phyloP scores from a whole-genome alignment of 306 rosid genomes.

The Inga leiocalycina region DNA sequence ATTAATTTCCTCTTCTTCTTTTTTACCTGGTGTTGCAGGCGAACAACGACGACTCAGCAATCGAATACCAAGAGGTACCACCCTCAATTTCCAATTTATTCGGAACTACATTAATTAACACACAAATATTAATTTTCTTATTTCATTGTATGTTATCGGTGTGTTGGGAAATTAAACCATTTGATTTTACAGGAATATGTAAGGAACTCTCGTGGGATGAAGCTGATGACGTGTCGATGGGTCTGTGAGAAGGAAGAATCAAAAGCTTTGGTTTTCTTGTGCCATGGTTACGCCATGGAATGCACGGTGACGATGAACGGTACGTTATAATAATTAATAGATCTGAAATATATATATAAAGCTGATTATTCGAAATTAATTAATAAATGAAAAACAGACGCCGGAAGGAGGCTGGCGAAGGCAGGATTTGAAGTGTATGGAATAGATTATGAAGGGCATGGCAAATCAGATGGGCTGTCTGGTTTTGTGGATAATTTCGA shows the following conservation, averaged over 20 bases:
- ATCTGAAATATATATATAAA: no score
- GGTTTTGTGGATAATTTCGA: constrained; percentile 65
- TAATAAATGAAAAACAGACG: constrained; percentile 43
- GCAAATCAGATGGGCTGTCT: constrained; percentile 74
- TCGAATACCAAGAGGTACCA: constrained; percentile 66
- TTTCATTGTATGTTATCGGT: no score
- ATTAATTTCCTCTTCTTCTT: no score
- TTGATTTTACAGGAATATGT: constrained; percentile 47
- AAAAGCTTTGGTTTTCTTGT: constrained; percentile 69
- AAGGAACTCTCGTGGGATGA: constrained; percentile 57
- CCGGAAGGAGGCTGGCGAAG: constrained; percentile 65
- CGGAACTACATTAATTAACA: neutral
- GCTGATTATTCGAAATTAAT: no score
- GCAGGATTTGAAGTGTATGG: constrained; percentile 81
- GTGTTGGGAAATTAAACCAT: no score
- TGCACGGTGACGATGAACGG: constrained; percentile 92
- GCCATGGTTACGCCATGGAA: constrained; percentile 97
- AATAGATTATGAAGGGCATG: constrained; percentile 93
- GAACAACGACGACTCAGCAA: constrained; percentile 28
- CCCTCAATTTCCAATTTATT: neutral
- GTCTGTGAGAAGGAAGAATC: constrained; percentile 55
- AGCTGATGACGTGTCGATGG: constrained; percentile 75
- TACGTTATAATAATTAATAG: neutral
- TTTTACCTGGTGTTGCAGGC: constrained; percentile 39
- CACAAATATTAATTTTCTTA: no score